Evolutionary conservation across 2,329 filamentous ascomycete genomes (phyloP).

Genomic region (Curvularia hawaiiensis): DNA sequence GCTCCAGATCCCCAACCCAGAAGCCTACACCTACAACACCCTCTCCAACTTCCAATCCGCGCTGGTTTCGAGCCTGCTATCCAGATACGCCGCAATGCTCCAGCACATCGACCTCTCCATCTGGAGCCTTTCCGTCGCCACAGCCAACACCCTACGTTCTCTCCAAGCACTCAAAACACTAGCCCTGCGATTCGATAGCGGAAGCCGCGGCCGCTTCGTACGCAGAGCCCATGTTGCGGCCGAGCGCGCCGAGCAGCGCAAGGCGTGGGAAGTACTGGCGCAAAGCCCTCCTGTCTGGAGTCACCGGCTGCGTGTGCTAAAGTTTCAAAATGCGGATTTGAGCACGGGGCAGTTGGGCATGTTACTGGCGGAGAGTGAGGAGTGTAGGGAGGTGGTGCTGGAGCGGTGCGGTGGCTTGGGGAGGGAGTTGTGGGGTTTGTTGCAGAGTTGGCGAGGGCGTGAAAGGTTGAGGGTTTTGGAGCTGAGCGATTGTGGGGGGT

Average conservation of each 20-base stretch:
- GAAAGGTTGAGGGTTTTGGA: constrained; percentile 22
- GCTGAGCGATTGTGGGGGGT: constrained; percentile 29
- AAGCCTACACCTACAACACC: constrained; percentile 24
- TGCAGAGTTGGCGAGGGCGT: constrained; percentile 29
- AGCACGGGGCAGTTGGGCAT: constrained; percentile 19
- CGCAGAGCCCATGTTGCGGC: constrained; percentile 14
- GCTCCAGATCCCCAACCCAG: constrained; percentile 16
- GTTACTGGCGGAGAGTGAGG: constrained; percentile 22
- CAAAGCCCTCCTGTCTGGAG: constrained; percentile 16
- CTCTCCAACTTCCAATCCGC: constrained; percentile 38
- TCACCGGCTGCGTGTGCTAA: constrained; percentile 23
- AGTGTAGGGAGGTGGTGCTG: constrained; percentile 31
- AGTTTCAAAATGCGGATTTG: constrained; percentile 32
- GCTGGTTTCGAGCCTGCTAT: constrained; percentile 32
- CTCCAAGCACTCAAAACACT: constrained; percentile 30
- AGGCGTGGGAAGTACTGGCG: constrained; percentile 28
- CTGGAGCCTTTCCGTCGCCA: constrained; percentile 34
- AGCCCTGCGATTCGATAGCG: constrained; percentile 33
- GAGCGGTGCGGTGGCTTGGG: constrained; percentile 27
- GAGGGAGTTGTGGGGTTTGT: constrained; percentile 24
- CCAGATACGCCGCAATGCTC: constrained; percentile 32
- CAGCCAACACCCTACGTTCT: constrained; percentile 29
- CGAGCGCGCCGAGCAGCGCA: constrained; percentile 16
- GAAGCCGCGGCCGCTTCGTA: constrained; percentile 18
- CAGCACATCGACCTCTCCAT: constrained; percentile 36